Conservation (phyloP, 257 asterid species). For the Fraxinus anomala region DNA sequence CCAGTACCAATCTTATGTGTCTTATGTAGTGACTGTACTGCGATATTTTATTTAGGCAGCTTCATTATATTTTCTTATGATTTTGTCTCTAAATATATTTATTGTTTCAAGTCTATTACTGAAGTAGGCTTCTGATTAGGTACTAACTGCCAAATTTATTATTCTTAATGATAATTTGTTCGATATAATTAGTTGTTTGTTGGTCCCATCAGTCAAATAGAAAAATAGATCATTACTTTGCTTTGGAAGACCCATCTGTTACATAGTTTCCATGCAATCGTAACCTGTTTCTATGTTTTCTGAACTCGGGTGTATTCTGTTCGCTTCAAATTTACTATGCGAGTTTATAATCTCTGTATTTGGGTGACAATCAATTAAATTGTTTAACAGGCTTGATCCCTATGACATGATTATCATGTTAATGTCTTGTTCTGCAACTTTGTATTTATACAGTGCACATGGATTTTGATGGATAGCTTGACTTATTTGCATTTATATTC, state of each 20-base stretch:
- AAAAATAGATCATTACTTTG: not conserved
- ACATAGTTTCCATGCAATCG: not conserved
- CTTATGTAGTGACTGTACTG: not conserved
- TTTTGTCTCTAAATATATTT: not conserved
- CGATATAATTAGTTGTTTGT: not conserved
- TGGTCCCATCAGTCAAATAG: not conserved
- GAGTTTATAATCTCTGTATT: not conserved
- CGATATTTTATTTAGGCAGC: not conserved
- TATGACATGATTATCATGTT: not conserved
- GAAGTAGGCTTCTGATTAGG: not conserved
- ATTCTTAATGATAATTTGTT: not conserved
- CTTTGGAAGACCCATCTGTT: not conserved
- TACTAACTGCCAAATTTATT: not conserved
- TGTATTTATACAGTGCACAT: not conserved
- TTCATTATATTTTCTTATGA: not conserved
- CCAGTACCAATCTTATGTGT: not conserved
- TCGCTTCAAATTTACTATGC: not conserved
- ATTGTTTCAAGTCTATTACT: not conserved
- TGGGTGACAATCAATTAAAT: not conserved
- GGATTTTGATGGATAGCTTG: not conserved
- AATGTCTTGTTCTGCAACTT: not conserved
- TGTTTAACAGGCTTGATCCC: not conserved
- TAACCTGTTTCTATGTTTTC: not conserved
- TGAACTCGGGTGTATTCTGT: not conserved
- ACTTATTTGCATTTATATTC: not conserved